Conservation (phyloP, 164 flowering plant species). For the Umbilicus rupestris region DNA sequence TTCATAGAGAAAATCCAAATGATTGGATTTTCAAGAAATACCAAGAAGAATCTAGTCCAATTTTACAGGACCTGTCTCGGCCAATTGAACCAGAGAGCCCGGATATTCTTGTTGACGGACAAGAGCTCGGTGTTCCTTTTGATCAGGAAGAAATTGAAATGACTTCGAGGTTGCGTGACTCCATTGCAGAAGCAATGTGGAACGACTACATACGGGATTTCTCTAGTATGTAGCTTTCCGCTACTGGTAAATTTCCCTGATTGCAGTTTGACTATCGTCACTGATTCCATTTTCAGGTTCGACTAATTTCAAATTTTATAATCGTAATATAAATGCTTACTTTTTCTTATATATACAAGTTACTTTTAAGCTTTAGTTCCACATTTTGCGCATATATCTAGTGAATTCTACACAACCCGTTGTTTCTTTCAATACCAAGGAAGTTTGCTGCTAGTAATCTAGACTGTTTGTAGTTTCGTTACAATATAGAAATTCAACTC, state of each 20-base stretch:
- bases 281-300: neutral
- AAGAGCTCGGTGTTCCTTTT: slow-evolving; percentile 18
- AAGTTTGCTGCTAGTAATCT: neutral
- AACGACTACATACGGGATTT: slow-evolving; percentile 30
- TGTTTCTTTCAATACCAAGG: neutral
- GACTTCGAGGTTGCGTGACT: slow-evolving; percentile 30
- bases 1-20: slow-evolving; percentile 36
- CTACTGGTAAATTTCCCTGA: neutral
- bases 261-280: neutral
- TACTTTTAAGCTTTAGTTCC: neutral
- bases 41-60: slow-evolving; percentile 23
- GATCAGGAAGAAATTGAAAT: slow-evolving; percentile 22
- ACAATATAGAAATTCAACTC: neutral
- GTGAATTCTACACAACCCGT: neutral
- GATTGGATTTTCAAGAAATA: slow-evolving; percentile 40
- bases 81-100: slow-evolving; percentile 25
- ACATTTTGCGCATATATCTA: neutral
- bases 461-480: neutral
- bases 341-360: neutral
- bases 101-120: slow-evolving; percentile 17
- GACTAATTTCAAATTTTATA: neutral
- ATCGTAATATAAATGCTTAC: neutral
- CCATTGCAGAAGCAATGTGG: slow-evolving; percentile 45
- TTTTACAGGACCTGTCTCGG: neutral
- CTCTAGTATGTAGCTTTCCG: slow-evolving; percentile 19